Conservation (phyloP, 257 asterid genomes). For the Gardenia jasminoides region DNA sequence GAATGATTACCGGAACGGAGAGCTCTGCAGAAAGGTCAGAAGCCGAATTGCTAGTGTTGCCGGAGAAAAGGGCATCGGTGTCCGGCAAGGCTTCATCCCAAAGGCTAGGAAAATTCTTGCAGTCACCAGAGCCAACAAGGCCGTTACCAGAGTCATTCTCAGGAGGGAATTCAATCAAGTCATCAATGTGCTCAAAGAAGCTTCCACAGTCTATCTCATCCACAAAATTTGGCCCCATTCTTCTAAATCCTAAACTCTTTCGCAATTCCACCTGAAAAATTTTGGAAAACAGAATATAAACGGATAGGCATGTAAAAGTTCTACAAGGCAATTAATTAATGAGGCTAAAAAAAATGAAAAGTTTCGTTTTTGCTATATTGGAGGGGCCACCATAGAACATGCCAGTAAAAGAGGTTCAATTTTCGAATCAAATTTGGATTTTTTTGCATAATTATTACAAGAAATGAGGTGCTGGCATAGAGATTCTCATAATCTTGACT, state of each 20-base stretch:
- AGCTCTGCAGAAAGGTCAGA: slow-evolving; percentile 72
- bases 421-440: slow-evolving; percentile 25
- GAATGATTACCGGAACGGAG: slow-evolving; percentile 76
- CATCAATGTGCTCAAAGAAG: slow-evolving; percentile 93
- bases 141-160: slow-evolving; percentile 53
- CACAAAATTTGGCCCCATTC: slow-evolving; percentile 57
- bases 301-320: neutral
- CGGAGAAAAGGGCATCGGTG: slow-evolving; percentile 51
- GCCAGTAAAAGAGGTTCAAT: slow-evolving; percentile 1
- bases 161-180: slow-evolving; percentile 79
- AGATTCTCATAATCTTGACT: slow-evolving; percentile 17
- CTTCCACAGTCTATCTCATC: slow-evolving; percentile 79
- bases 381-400: slow-evolving; percentile 13
- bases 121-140: slow-evolving; percentile 46
- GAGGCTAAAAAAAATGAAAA: neutral
- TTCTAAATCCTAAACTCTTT: neutral
- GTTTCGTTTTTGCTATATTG: neutral
- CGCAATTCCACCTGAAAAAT: slow-evolving; percentile 29
- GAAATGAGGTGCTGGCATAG: slow-evolving; percentile 5
- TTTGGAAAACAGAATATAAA: neutral
- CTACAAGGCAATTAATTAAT: neutral
- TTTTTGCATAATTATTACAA: slow-evolving; percentile 29
- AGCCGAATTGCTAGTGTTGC: slow-evolving; percentile 33
- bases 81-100: slow-evolving; percentile 68
- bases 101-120: slow-evolving; percentile 57